Conservation (phyloP, 2,329 filamentous ascomycete genomes). For the Trematosphaeria pertusa region DNA sequence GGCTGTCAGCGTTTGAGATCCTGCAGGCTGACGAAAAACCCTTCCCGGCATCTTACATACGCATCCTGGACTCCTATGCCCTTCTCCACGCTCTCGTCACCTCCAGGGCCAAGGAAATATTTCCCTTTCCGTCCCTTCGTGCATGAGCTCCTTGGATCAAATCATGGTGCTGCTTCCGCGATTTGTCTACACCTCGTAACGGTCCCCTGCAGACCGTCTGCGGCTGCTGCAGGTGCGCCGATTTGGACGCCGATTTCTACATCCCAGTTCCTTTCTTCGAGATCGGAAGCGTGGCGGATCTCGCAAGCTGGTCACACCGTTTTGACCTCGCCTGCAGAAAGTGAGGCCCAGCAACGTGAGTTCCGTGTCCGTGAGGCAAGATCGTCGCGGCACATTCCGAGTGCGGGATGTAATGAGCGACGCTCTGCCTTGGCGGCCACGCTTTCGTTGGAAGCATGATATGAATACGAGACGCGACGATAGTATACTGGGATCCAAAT, state of each 20-base stretch:
- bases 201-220: slow-evolving; percentile 14
- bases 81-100: too few relatives aligned
- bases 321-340: background rate
- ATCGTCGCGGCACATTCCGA: too few relatives aligned
- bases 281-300: slow-evolving; percentile 17
- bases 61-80: too few relatives aligned
- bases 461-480: too few relatives aligned
- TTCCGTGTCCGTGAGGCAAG: too few relatives aligned
- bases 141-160: slow-evolving; percentile 1
- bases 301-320: slow-evolving; percentile 2
- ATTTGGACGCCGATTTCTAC: slow-evolving; percentile 17
- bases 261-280: slow-evolving; percentile 1
- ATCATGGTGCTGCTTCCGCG: background rate
- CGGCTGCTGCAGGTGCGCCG: slow-evolving; percentile 23
- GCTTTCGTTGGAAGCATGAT: too few relatives aligned
- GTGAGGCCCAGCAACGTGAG: too few relatives aligned
- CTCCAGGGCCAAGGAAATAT: too few relatives aligned
- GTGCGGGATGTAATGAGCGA: too few relatives aligned
- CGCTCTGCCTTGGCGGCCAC: too few relatives aligned
- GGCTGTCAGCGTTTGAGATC: slow-evolving; percentile 12
- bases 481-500: too few relatives aligned
- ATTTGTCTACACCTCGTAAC: slow-evolving; percentile 1
- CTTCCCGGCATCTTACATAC: slow-evolving; percentile 1
- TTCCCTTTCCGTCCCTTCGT: too few relatives aligned
- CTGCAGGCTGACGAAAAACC: slow-evolving; percentile 7